Evolutionary conservation across 768 basidiomycete species (phyloP).

Genomic region (Inosperma sp.): DNA sequence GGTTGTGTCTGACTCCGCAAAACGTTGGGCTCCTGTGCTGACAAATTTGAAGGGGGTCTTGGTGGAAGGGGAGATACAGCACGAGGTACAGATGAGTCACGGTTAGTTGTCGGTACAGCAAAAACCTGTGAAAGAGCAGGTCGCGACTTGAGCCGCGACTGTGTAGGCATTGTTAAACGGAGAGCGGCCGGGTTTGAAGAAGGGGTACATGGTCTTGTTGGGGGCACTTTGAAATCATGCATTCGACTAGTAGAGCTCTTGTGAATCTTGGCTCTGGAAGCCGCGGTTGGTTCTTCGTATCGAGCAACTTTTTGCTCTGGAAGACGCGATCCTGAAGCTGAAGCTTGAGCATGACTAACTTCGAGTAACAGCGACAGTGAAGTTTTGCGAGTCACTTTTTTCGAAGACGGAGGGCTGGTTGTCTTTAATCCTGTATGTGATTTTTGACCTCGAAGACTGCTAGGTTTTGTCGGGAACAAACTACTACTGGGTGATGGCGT

Average conservation of each 20-base stretch:
- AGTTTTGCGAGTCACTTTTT: constrained; percentile 69
- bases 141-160: constrained; percentile 67
- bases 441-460: constrained; percentile 77
- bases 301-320: constrained; percentile 44
- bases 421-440: constrained; percentile 80
- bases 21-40: constrained; percentile 31
- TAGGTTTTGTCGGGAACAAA: constrained; percentile 64
- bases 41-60: constrained; percentile 55
- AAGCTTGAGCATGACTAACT: constrained; percentile 49
- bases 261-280: constrained; percentile 72
- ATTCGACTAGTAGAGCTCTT: constrained; percentile 62
- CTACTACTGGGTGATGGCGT: constrained; percentile 36
- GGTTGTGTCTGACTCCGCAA: constrained; percentile 19
- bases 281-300: constrained; percentile 76
- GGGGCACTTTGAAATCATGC: constrained; percentile 67
- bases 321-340: constrained; percentile 45
- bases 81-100: constrained; percentile 38
- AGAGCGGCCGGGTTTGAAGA: constrained; percentile 73
- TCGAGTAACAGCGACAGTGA: constrained; percentile 75
- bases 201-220: constrained; percentile 74
- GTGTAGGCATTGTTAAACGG: constrained; percentile 85
- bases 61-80: constrained; percentile 56
- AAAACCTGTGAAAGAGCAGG: constrained; percentile 77
- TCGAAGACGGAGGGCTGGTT: constrained; percentile 61
- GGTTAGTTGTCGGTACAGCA: constrained; percentile 31